A percentile compares a stretch with the other conserved stretches of the same genome.
Conservation (phyloP, 805 yeast genomes). For the Cyberlindnera euphorbiae region DNA sequence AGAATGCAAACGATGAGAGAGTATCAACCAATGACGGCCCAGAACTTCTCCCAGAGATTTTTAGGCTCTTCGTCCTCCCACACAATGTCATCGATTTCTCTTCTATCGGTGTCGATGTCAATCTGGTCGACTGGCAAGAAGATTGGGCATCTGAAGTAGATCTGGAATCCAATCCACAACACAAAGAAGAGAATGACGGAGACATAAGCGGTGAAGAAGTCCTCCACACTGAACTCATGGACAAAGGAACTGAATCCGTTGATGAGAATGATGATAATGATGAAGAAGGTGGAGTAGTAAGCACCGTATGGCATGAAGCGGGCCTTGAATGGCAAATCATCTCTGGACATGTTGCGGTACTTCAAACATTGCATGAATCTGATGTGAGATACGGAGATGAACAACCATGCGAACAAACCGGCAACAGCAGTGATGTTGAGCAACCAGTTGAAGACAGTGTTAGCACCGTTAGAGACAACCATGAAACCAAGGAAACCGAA, state of each 20-base stretch:
- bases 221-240: slow-evolving; percentile 42
- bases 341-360: slow-evolving; percentile 59
- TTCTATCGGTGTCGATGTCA: slow-evolving; percentile 65
- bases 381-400: slow-evolving; percentile 58
- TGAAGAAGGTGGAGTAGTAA: slow-evolving; percentile 53
- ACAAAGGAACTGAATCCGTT: slow-evolving; percentile 72
- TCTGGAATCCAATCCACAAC: slow-evolving; percentile 51
- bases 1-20: background rate
- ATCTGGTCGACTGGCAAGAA: slow-evolving; percentile 49
- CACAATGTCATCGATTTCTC: slow-evolving; percentile 53
- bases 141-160: slow-evolving; percentile 43
- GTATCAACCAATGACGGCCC: slow-evolving; percentile 36
- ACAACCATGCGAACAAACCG: slow-evolving; percentile 70
- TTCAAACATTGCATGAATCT: slow-evolving; percentile 66
- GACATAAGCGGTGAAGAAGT: slow-evolving; percentile 67
- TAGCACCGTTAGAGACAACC: slow-evolving; percentile 47
- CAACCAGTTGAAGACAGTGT: slow-evolving; percentile 65
- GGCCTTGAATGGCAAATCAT: slow-evolving; percentile 72
- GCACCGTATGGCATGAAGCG: slow-evolving; percentile 63
- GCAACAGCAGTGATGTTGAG: slow-evolving; percentile 73
- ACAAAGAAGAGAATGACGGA: slow-evolving; percentile 58
- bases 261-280: slow-evolving; percentile 54
- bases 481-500: slow-evolving; percentile 65
- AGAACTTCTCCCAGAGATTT: slow-evolving; percentile 50
- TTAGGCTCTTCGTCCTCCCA: slow-evolving; percentile 55